phyloP scores from a whole-genome alignment of 768 basidiomycete species.

The Tulasnella sp. region DNA sequence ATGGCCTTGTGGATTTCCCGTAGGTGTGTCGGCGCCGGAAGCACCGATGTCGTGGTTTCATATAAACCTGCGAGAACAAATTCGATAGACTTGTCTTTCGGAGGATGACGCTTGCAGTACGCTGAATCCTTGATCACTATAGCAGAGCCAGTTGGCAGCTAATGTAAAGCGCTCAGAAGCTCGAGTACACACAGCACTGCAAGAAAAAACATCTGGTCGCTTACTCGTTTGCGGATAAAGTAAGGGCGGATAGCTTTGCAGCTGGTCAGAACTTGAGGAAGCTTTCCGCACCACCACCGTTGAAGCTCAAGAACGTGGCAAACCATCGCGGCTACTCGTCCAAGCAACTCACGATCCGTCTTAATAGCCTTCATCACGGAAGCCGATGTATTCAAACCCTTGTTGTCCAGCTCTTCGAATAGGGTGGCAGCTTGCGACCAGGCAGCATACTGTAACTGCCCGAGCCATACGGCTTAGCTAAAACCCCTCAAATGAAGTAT shows the following conservation, averaged over 20 bases:
- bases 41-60: no score
- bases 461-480: neutral
- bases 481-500: neutral
- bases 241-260: neutral
- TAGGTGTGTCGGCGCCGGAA: no score
- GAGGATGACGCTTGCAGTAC: no score
- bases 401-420: neutral
- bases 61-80: no score
- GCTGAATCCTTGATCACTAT: no score
- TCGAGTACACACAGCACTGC: no score
- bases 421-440: conserved; percentile 17
- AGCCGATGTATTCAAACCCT: neutral
- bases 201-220: neutral
- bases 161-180: no score
- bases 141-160: no score
- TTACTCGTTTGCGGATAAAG: neutral
- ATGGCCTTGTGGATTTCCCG: no score
- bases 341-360: neutral
- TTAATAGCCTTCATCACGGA: neutral
- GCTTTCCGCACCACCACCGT: neutral
- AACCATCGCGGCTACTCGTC: neutral
- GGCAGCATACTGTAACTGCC: neutral
- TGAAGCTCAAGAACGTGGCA: neutral
- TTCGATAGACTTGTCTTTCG: no score
- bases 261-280: neutral